Evolutionary conservation across 2,329 filamentous ascomycete species (phyloP).

Genomic region (Cryoendolithus antarcticus): DNA sequence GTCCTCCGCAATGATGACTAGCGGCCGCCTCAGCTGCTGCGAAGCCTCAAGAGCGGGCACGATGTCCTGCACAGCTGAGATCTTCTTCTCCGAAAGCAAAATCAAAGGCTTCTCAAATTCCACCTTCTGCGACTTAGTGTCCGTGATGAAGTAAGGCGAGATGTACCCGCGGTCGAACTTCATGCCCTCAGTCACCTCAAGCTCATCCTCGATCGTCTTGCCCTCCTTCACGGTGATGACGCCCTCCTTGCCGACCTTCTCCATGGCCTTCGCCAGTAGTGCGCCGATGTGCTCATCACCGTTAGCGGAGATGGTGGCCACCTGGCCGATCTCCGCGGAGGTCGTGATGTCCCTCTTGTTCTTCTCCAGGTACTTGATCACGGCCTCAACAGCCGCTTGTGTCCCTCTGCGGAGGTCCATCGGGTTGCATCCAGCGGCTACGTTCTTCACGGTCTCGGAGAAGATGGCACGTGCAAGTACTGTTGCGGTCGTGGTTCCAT

Average conservation of each 20-base stretch:
- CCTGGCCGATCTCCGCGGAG: constrained; percentile 91
- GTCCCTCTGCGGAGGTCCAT: constrained; percentile 98
- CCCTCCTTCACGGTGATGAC: constrained; percentile 99
- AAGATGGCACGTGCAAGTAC: constrained; percentile 97
- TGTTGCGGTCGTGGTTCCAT: constrained; percentile 95
- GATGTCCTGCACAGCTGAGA: constrained; percentile 97
- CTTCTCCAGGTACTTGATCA: constrained; percentile 84
- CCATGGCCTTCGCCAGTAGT: constrained; percentile 96
- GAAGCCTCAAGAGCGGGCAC: constrained; percentile 96
- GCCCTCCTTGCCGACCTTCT: constrained; percentile 99
- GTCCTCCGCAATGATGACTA: constrained; percentile 98
- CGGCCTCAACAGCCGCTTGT: constrained; percentile 88
- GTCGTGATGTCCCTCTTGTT: constrained; percentile 99
- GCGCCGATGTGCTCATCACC: constrained; percentile 90
- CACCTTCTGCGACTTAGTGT: constrained; percentile 95
- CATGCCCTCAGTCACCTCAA: constrained; percentile 99
- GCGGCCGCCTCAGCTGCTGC: constrained; percentile 83
- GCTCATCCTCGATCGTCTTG: constrained; percentile 94
- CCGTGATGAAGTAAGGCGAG: constrained; percentile 99
- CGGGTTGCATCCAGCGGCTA: constrained; percentile 97
- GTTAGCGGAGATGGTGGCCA: constrained; percentile 96
- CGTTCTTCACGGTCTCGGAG: constrained; percentile 99
- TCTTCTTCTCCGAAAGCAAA: constrained; percentile 99
- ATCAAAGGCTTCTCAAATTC: constrained; percentile 99
- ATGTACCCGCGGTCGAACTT: constrained; percentile 98